Evolutionary conservation across 768 basidiomycete genomes (phyloP).

Genomic region (Auricularia auricula-judae): DNA sequence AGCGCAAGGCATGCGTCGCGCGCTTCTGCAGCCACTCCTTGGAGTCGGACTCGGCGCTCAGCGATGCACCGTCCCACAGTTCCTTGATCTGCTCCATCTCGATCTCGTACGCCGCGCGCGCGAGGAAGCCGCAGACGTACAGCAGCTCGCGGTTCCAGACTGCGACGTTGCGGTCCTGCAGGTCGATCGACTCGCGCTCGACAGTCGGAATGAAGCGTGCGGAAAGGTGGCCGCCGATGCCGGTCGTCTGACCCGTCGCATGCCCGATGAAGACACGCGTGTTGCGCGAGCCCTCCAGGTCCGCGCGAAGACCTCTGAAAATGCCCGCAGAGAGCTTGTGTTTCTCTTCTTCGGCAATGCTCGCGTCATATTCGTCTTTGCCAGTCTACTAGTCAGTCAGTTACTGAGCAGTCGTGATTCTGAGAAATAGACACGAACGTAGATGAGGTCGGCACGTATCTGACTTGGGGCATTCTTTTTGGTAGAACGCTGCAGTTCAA

Average conservation of each 20-base stretch:
- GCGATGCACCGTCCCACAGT: constrained; percentile 45
- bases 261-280: constrained; percentile 87
- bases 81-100: constrained; percentile 54
- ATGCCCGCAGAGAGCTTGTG: constrained; percentile 62
- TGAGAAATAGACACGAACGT: constrained; percentile 17
- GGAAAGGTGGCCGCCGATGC: constrained; percentile 56
- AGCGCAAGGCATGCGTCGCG: constrained; percentile 70
- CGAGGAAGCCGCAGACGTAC: constrained; percentile 71
- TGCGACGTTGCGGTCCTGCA: constrained; percentile 72
- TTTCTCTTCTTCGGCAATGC: constrained; percentile 52
- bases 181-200: constrained; percentile 85
- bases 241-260: constrained; percentile 86
- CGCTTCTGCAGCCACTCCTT: constrained; percentile 42
- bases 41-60: constrained; percentile 24
- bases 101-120: constrained; percentile 74
- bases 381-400: constrained; percentile 43
- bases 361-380: constrained; percentile 70
- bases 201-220: constrained; percentile 92
- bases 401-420: constrained; percentile 1
- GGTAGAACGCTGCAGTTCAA: constrained; percentile 78
- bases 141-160: constrained; percentile 90
- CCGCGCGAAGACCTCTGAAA: constrained; percentile 79
- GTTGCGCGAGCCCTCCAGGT: constrained; percentile 71
- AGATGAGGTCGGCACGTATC: constrained; percentile 76
- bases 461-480: constrained; percentile 84